Percentiles rank a stretch among this genome's conserved stretches.
phyloP scores from a whole-genome alignment of 352 stramenopile genomes.

The Pythium folliculosum region DNA sequence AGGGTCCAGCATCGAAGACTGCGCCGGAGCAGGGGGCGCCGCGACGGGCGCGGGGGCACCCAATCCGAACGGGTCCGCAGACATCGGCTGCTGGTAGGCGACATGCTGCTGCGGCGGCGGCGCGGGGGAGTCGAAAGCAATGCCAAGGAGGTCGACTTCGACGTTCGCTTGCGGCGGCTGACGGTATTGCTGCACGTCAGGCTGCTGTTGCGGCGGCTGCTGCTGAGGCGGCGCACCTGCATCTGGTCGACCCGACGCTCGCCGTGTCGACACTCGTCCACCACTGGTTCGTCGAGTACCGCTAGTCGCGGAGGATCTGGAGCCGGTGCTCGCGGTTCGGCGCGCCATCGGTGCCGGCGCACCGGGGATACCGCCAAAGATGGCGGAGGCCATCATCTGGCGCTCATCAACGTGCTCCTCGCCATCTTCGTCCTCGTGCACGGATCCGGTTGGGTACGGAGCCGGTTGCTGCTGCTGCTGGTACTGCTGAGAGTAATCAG shows the following conservation, averaged over 20 bases:
- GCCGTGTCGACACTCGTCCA: slow-evolving; percentile 33
- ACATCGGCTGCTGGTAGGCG: slow-evolving; percentile 33
- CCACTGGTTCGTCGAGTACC: slow-evolving; percentile 40
- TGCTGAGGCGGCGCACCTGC: slow-evolving; percentile 37
- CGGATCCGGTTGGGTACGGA: slow-evolving; percentile 33
- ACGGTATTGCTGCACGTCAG: slow-evolving; percentile 25
- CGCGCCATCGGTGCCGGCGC: slow-evolving; percentile 55
- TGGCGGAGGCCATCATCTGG: slow-evolving; percentile 91
- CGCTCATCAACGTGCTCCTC: slow-evolving; percentile 72
- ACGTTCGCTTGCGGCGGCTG: slow-evolving; percentile 46
- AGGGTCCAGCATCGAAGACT: slow-evolving; percentile 45
- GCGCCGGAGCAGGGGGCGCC: slow-evolving; percentile 24
- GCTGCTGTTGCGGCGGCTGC: slow-evolving; percentile 40
- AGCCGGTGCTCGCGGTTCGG: slow-evolving; percentile 26
- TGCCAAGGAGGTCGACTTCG: slow-evolving; percentile 84
- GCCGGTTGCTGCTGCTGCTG: slow-evolving; percentile 18
- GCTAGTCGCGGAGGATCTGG: slow-evolving; percentile 33
- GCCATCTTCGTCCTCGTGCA: slow-evolving; percentile 48
- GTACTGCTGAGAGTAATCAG: slow-evolving; percentile 39
- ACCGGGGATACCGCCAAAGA: slow-evolving; percentile 96
- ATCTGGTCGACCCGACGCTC: slow-evolving; percentile 37
- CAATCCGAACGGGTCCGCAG: slow-evolving; percentile 68
- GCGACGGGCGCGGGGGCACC: slow-evolving; percentile 35
- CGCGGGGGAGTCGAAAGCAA: slow-evolving; percentile 69
- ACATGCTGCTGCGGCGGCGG: slow-evolving; percentile 28